Evolutionary conservation across 768 basidiomycete genomes (phyloP).

Genomic region (Filobasidium wieringae): DNA sequence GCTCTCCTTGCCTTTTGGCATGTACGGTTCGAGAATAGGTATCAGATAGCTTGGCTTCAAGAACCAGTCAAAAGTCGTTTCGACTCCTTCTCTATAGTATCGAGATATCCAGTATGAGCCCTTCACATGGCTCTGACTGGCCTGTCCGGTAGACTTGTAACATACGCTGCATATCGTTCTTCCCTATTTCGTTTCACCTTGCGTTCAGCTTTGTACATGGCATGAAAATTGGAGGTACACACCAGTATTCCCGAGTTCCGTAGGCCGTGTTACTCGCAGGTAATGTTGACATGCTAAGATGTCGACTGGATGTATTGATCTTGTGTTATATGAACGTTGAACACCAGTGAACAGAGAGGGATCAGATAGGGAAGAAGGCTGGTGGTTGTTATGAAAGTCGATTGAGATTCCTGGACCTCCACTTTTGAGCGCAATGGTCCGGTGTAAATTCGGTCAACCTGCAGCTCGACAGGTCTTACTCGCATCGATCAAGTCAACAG

Average conservation of each 20-base stretch:
- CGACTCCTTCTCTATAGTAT: conserved; percentile 30
- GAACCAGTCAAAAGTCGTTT: conserved; percentile 39
- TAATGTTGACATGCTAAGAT: not conserved
- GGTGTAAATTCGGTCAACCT: too few relatives aligned
- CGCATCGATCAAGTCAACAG: too few relatives aligned
- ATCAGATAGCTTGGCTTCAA: conserved; percentile 31
- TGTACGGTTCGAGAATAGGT: conserved; percentile 22
- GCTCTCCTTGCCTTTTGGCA: conserved; percentile 20
- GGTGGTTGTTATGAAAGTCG: too few relatives aligned
- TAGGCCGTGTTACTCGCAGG: conserved; percentile 36
- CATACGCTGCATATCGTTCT: conserved; percentile 34
- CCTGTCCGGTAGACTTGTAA: not conserved
- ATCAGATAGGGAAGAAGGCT: too few relatives aligned
- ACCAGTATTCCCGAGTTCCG: conserved; percentile 38
- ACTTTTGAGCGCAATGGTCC: too few relatives aligned
- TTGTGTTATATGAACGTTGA: too few relatives aligned
- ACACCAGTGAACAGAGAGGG: too few relatives aligned
- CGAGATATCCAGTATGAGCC: too few relatives aligned
- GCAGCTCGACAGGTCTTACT: too few relatives aligned
- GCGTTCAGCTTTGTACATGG: not conserved
- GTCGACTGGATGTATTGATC: too few relatives aligned
- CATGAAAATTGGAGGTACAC: not conserved
- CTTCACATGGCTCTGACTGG: not conserved
- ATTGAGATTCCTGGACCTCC: too few relatives aligned
- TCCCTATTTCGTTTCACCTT: conserved; percentile 23